Evolutionary conservation across 139 green algal genomes (phyloP).

Genomic region (Pleodorina starrii): DNA sequence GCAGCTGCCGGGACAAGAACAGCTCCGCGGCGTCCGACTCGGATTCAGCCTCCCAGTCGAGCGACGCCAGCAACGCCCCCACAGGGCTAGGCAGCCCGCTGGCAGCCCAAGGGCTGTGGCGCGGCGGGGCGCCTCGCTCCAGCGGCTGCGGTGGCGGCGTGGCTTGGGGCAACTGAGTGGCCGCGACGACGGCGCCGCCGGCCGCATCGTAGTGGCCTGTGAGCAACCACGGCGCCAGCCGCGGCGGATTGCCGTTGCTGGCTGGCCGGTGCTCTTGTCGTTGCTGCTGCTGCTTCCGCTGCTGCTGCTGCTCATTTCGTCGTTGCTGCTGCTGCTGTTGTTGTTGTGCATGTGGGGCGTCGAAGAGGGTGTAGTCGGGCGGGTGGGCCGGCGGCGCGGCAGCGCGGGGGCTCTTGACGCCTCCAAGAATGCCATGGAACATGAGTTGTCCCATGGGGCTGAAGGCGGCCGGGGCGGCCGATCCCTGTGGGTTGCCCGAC

Average conservation of each 20-base stretch:
- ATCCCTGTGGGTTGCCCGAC: no score
- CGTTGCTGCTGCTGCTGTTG: neutral
- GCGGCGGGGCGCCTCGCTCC: neutral
- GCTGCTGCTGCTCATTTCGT: neutral
- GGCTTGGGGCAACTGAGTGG: no score
- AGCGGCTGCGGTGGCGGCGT: neutral
- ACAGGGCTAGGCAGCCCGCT: neutral
- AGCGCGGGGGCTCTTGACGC: no score
- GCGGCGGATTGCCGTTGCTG: neutral
- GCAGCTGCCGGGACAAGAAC: neutral
- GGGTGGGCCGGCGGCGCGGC: no score
- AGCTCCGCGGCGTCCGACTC: neutral
- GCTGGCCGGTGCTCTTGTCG: neutral
- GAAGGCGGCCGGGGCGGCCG: no score
- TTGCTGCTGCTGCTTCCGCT: neutral
- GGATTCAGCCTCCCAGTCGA: neutral
- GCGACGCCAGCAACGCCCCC: neutral
- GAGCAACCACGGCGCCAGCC: conserved; percentile 15
- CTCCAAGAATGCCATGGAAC: no score
- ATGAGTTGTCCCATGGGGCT: no score
- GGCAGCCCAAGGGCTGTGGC: neutral
- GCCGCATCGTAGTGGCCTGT: neutral
- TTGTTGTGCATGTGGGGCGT: neutral
- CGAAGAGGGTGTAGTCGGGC: no score
- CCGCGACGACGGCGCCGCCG: neutral